Evolutionary conservation across 768 basidiomycete species (phyloP).

Genomic region (Macrolepiota fuliginosa): DNA sequence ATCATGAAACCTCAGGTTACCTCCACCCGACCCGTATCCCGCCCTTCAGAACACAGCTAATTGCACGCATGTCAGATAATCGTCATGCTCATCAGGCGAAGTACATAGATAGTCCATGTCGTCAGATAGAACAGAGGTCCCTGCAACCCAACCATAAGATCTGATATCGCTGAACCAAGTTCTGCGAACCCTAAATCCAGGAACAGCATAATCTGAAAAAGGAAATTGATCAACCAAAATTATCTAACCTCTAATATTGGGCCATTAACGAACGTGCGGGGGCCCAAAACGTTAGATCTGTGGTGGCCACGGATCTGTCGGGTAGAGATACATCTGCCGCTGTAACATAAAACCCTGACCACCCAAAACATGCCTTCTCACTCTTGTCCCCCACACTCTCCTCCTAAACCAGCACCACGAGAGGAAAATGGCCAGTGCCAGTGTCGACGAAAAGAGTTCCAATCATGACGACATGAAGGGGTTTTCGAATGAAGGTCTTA

Average conservation of each 20-base stretch:
- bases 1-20: too few species aligned
- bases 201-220: not conserved
- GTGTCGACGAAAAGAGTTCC: conserved; percentile 38
- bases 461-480: conserved; percentile 26
- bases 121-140: too few species aligned
- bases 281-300: not conserved
- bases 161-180: not conserved
- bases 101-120: too few species aligned
- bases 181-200: not conserved
- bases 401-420: not conserved
- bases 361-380: not conserved
- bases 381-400: conserved; percentile 11
- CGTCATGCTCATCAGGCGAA: not conserved
- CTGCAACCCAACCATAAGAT: not conserved
- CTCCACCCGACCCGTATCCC: too few species aligned
- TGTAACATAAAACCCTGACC: not conserved
- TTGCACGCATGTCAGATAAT: too few species aligned
- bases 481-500: conserved; percentile 31
- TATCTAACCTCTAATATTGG: not conserved
- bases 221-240: not conserved
- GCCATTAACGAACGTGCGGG: conserved; percentile 4
- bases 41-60: too few species aligned
- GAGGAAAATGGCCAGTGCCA: conserved; percentile 29
- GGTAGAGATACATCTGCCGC: not conserved
- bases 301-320: not conserved